These are phyloP conservation scores for Angomonas deanei DNA, from an alignment of 208 protist genomes.

Conservation along the genomic window DNA sequence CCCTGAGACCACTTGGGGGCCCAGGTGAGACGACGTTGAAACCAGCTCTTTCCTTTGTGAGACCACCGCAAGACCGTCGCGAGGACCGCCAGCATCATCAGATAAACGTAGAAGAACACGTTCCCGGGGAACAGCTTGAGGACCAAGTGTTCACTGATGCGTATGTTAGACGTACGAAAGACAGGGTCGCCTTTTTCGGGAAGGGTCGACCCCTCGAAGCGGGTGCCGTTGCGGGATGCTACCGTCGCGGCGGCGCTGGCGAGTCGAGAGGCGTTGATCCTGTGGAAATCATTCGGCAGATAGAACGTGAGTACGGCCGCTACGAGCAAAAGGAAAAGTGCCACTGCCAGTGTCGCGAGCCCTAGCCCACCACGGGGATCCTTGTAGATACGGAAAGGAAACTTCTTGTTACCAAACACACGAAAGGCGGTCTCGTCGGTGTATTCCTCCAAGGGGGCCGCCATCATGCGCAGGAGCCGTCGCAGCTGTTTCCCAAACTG, in stretches of 20 bases:
- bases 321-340: slow-evolving; percentile 9
- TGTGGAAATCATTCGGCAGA: slow-evolving; percentile 41
- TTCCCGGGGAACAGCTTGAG: slow-evolving; percentile 67
- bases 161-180: slow-evolving; percentile 30
- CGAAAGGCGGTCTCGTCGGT: not conserved
- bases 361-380: not conserved
- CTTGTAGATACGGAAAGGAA: not conserved
- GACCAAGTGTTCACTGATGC: slow-evolving; percentile 15
- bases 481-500: not conserved
- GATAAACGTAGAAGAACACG: slow-evolving; percentile 56
- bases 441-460: not conserved
- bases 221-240: not conserved
- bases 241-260: slow-evolving; percentile 14
- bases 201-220: slow-evolving; percentile 9
- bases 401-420: not conserved
- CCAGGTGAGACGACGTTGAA: slow-evolving; percentile 17
- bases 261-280: slow-evolving; percentile 21
- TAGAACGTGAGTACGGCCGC: slow-evolving; percentile 34
- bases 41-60: slow-evolving; percentile 12
- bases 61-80: slow-evolving; percentile 24
- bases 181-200: slow-evolving; percentile 44
- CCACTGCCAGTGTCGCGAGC: not conserved
- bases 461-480: not conserved
- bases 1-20: slow-evolving; percentile 17
- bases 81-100: slow-evolving; percentile 19